A percentile compares a stretch with the other conserved stretches of the same genome.
These are phyloP conservation scores for Tuber umbilicatum DNA, from an alignment of 495 filamentous ascomycete genomes.

Conservation along the genomic window DNA sequence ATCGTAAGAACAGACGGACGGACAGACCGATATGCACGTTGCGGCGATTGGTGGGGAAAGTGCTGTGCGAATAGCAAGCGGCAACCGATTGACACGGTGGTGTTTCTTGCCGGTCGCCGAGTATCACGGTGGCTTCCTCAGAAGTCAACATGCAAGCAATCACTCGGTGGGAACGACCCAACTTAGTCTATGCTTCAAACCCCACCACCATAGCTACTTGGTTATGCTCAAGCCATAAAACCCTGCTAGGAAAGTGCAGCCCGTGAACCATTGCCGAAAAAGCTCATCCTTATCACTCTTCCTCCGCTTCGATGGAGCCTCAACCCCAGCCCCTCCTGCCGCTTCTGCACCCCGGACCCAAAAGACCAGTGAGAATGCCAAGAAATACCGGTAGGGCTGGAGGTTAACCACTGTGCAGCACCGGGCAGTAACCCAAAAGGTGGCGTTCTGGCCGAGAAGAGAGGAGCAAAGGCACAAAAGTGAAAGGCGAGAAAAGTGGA, in stretches of 20 bases:
- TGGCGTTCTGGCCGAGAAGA: not conserved
- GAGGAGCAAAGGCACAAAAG: not conserved
- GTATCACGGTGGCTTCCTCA: not conserved
- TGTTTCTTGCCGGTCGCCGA: not conserved
- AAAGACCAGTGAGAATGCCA: not conserved
- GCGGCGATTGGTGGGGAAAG: not conserved
- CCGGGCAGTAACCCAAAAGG: not conserved
- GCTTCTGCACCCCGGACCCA: not conserved
- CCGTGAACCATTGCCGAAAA: not conserved
- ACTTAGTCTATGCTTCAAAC: not conserved
- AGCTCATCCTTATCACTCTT: not conserved
- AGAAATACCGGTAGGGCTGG: not conserved
- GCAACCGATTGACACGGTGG: not conserved
- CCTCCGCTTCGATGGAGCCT: not conserved
- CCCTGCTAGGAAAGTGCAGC: not conserved
- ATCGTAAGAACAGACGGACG: not conserved
- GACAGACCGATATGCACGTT: not conserved
- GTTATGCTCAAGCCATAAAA: not conserved
- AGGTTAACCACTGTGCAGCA: not conserved
- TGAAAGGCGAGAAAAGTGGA: not conserved
- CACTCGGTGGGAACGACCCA: not conserved
- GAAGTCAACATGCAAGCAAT: not conserved
- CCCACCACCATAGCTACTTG: not conserved
- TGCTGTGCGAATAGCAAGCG: not conserved
- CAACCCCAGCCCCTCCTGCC: not conserved